Percentiles rank a stretch among this genome's conserved stretches.
Conservation (phyloP, 164 flowering plant genomes). For the Magnolia kwangsiensis region DNA sequence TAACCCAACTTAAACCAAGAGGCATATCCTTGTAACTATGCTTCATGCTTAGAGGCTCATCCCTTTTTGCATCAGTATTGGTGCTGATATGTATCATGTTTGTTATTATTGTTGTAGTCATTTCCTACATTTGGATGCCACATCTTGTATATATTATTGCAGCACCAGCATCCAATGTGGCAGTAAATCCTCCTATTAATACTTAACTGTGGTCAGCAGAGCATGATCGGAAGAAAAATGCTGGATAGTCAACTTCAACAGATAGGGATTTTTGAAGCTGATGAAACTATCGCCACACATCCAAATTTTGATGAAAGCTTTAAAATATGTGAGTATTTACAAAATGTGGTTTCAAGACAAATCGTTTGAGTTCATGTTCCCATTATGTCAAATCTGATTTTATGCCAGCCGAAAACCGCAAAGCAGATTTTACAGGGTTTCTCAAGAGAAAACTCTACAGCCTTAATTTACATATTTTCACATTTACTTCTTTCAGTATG, state of each 20-base stretch:
- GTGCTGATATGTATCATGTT: no score
- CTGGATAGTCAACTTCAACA: conserved; percentile 78
- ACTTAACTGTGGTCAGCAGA: conserved; percentile 39
- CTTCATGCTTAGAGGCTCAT: no score
- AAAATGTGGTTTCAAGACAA: not conserved
- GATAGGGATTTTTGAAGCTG: conserved; percentile 71
- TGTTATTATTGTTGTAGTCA: no score
- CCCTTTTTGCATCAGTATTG: no score
- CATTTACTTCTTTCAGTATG: conserved; percentile 51
- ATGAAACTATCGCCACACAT: conserved; percentile 68
- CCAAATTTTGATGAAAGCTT: conserved; percentile 73
- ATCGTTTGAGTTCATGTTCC: not conserved
- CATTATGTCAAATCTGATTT: not conserved
- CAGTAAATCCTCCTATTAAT: not conserved
- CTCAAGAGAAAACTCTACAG: not conserved
- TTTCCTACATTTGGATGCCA: no score
- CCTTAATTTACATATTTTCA: not conserved
- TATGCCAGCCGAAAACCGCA: not conserved
- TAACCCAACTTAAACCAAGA: no score
- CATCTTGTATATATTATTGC: not conserved
- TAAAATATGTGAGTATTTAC: conserved; percentile 63
- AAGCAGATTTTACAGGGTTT: not conserved
- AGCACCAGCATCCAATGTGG: not conserved
- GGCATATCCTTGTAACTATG: no score
- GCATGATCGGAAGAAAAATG: conserved; percentile 88